Percentiles rank a stretch among this genome's conserved stretches.
phyloP scores from a whole-genome alignment of 306 rosid genomes.

The Cicer bijugum region DNA sequence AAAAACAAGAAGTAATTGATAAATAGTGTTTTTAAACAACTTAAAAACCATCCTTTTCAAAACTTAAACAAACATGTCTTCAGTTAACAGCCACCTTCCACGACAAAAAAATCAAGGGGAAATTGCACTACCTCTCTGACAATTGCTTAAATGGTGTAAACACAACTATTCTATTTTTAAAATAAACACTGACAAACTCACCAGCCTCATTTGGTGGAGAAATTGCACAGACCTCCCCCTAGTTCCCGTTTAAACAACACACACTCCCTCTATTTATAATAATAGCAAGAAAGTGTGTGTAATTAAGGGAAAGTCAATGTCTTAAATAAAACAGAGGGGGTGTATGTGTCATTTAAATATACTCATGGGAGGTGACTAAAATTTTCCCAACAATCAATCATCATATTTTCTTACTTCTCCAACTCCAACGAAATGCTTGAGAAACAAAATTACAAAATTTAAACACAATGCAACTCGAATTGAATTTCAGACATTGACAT shows the following conservation, averaged over 20 bases:
- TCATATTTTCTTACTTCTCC: not conserved
- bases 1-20: not conserved
- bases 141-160: too few relatives aligned
- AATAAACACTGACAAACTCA: not conserved
- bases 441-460: slow-evolving; percentile 1
- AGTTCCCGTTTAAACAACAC: not conserved
- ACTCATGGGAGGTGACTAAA: not conserved
- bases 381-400: not conserved
- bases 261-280: not conserved
- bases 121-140: not conserved
- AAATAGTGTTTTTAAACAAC: not conserved
- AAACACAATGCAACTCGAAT: not conserved
- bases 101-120: not conserved
- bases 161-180: not conserved
- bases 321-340: not conserved
- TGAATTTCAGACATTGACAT: not conserved
- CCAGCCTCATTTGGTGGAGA: too few relatives aligned
- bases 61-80: not conserved
- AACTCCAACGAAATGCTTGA: not conserved
- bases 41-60: not conserved
- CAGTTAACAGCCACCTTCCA: too few relatives aligned
- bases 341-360: not conserved
- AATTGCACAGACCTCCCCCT: not conserved
- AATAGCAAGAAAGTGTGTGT: not conserved
- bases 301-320: not conserved